Evolutionary conservation across 2,329 filamentous ascomycete genomes (phyloP).

Genomic region (Scorias spongiosa): DNA sequence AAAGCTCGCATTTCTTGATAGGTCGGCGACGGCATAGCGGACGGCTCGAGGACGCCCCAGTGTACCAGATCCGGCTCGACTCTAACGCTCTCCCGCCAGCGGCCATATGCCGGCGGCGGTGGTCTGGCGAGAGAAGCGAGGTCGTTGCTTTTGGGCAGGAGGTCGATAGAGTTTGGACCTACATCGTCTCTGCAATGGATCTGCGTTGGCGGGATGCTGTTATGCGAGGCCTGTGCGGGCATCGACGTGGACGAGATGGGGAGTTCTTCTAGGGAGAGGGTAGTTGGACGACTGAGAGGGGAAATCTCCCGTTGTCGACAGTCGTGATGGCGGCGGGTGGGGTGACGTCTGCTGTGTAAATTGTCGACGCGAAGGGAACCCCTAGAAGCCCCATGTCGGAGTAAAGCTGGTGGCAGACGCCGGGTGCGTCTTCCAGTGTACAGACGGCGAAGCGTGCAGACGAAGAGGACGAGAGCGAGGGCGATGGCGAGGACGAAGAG

Average conservation of each 20-base stretch:
- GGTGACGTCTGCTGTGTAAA: constrained; percentile 6
- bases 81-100: constrained; percentile 71
- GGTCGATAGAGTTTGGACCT: neutral
- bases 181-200: constrained; percentile 8
- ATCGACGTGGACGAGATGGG: constrained; percentile 64
- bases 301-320: constrained; percentile 31
- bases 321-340: constrained; percentile 9
- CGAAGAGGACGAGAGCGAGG: constrained; percentile 62
- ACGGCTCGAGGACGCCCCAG: constrained; percentile 37
- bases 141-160: neutral
- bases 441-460: constrained; percentile 60
- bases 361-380: constrained; percentile 2
- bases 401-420: constrained; percentile 14
- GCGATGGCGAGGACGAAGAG: constrained; percentile 66
- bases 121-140: constrained; percentile 1
- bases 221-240: constrained; percentile 52
- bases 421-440: constrained; percentile 38
- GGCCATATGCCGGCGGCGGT: constrained; percentile 72
- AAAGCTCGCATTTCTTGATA: constrained; percentile 14
- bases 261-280: constrained; percentile 35
- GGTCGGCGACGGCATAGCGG: constrained; percentile 15
- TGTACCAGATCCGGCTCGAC: constrained; percentile 69
- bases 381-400: constrained; percentile 4
- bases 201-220: constrained; percentile 22
- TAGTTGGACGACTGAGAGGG: neutral